A percentile compares a stretch with the other conserved stretches of the same genome.
These are phyloP conservation scores for Puccinia novopanici DNA, from an alignment of 1,284 basidiomycete genomes.

Conservation along the genomic window DNA sequence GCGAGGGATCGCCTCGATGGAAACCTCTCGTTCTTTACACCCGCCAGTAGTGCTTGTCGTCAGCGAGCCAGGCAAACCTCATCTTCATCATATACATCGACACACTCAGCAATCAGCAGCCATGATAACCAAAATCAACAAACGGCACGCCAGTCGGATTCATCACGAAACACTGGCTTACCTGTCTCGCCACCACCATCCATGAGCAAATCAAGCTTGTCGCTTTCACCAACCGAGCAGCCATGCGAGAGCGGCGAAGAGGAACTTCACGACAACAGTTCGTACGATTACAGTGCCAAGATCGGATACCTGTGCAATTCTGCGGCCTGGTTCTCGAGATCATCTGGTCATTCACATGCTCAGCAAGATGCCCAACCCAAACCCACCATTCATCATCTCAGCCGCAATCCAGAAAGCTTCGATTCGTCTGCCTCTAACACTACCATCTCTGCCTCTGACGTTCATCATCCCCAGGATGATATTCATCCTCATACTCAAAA, in stretches of 20 bases:
- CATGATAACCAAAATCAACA: not conserved
- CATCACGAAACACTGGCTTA: not conserved
- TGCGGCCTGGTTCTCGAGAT: slow-evolving; percentile 32
- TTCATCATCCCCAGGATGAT: not conserved
- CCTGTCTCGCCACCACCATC: not conserved
- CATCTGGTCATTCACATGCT: not conserved
- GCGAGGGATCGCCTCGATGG: not conserved
- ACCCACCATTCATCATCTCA: not conserved
- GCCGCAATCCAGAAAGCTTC: slow-evolving; percentile 14
- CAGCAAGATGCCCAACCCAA: not conserved
- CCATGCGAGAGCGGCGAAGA: not conserved
- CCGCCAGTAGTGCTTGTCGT: slow-evolving; percentile 26
- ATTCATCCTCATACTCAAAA: not conserved
- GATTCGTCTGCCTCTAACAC: not conserved
- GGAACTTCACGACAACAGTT: slow-evolving; percentile 34
- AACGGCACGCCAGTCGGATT: not conserved
- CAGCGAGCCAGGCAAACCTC: not conserved
- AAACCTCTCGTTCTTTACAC: slow-evolving; percentile 25
- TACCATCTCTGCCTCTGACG: not conserved
- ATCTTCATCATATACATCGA: slow-evolving; percentile 7
- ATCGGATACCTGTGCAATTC: slow-evolving; percentile 41
- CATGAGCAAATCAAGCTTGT: not conserved
- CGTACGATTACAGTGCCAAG: slow-evolving; percentile 40
- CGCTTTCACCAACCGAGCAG: not conserved
- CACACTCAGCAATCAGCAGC: not conserved